phyloP scores from a whole-genome alignment of 2,329 filamentous ascomycete species.

The Fusarium irregulare region DNA sequence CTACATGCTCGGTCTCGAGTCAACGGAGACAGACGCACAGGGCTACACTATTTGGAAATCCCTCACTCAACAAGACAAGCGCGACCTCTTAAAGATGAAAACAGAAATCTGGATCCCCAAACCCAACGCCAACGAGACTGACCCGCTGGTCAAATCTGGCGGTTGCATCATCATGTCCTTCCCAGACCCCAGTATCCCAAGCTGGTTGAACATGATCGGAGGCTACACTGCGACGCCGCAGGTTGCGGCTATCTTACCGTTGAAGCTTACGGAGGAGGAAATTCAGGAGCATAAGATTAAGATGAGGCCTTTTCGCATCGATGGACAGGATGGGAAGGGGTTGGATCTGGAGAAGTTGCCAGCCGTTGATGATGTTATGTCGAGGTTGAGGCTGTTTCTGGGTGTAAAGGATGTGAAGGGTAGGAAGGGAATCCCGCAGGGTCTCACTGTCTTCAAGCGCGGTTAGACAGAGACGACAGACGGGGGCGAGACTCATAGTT shows the following conservation, averaged over 20 bases:
- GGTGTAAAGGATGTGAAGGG: not conserved
- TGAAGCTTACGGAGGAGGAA: not conserved
- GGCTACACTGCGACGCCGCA: not conserved
- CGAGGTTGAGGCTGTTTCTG: not conserved
- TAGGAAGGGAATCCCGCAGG: not conserved
- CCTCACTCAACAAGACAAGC: not conserved
- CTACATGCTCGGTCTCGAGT: not conserved
- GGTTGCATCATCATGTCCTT: slow-evolving; percentile 17
- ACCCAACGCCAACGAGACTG: not conserved
- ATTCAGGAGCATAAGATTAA: not conserved
- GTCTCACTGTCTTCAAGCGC: slow-evolving; percentile 1
- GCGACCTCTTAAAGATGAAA: not conserved
- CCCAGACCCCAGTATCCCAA: not conserved
- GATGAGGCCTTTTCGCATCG: not conserved
- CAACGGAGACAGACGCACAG: not conserved
- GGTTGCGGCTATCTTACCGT: slow-evolving; percentile 10
- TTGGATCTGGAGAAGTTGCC: slow-evolving; percentile 6
- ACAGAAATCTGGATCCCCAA: slow-evolving; percentile 12
- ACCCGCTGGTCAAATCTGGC: not conserved
- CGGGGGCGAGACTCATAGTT: too few relatives aligned
- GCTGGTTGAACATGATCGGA: not conserved
- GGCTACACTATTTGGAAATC: not conserved
- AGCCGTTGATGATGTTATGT: not conserved
- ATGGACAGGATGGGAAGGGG: not conserved
- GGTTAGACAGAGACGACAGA: not conserved